phyloP scores from a whole-genome alignment of 441 rosid genomes.

The Flueggea neowawraea region DNA sequence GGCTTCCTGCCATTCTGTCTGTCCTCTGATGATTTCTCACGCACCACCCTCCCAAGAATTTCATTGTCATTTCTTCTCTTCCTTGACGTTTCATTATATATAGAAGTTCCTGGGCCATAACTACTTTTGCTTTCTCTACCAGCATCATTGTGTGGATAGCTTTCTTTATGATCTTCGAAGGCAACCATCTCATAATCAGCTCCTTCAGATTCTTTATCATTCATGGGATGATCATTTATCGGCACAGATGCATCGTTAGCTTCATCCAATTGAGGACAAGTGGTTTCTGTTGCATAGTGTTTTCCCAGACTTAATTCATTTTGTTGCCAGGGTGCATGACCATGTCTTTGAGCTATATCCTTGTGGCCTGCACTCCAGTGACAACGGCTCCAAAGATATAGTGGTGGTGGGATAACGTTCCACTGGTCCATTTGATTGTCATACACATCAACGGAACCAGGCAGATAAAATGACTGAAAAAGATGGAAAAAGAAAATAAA shows the following conservation, averaged over 20 bases:
- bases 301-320: slow-evolving; percentile 12
- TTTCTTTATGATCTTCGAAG: slow-evolving; percentile 13
- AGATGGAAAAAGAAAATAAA: slow-evolving; percentile 4
- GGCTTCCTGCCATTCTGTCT: slow-evolving; percentile 27
- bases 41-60: slow-evolving; percentile 26
- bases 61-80: slow-evolving; percentile 25
- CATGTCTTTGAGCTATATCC: slow-evolving; percentile 53
- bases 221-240: slow-evolving; percentile 19
- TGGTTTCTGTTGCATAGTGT: slow-evolving; percentile 12
- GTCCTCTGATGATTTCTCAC: slow-evolving; percentile 24
- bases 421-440: slow-evolving; percentile 85
- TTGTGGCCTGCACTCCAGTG: slow-evolving; percentile 58
- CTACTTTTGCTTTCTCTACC: slow-evolving; percentile 21
- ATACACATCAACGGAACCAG: slow-evolving; percentile 71
- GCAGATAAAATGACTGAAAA: slow-evolving; percentile 89
- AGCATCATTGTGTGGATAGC: slow-evolving; percentile 5
- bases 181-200: slow-evolving; percentile 2
- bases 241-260: slow-evolving; percentile 9
- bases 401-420: slow-evolving; percentile 65
- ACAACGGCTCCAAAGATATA: slow-evolving; percentile 85
- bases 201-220: slow-evolving; percentile 28
- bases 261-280: slow-evolving; percentile 17
- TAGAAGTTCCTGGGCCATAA: slow-evolving; percentile 27
- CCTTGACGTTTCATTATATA: slow-evolving; percentile 23
- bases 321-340: slow-evolving; percentile 34